Conservation (phyloP, 1,284 basidiomycete species). For the Boletus subluridellus region DNA sequence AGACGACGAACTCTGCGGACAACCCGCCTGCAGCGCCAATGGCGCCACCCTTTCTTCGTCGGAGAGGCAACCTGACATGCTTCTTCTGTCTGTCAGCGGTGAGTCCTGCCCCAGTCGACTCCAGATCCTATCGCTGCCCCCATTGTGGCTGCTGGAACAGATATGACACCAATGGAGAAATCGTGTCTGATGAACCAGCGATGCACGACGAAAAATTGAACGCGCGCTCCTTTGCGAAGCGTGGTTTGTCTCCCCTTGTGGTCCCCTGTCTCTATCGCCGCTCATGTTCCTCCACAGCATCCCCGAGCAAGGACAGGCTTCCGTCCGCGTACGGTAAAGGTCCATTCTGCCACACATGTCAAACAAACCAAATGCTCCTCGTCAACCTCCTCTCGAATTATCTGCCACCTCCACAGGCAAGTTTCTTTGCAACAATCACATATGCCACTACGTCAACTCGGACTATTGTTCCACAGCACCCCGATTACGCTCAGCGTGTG, state of each 20-base stretch:
- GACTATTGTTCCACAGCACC: constrained; percentile 47
- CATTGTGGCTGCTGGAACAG: constrained; percentile 72
- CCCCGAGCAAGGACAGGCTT: constrained; percentile 62
- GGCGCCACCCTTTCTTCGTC: constrained; percentile 36
- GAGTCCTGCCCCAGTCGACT: constrained; percentile 43
- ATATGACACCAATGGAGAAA: constrained; percentile 66
- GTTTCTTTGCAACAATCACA: constrained; percentile 19
- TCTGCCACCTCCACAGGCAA: constrained; percentile 64
- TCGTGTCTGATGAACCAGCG: constrained; percentile 80
- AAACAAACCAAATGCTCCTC: constrained; percentile 86
- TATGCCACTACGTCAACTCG: background rate
- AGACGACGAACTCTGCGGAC: background rate
- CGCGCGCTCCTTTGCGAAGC: constrained; percentile 62
- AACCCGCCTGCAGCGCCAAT: constrained; percentile 3
- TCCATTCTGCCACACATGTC: constrained; percentile 81
- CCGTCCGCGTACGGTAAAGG: constrained; percentile 55
- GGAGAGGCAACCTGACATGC: constrained; percentile 45
- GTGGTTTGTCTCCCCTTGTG: constrained; percentile 51
- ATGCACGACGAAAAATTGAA: constrained; percentile 81
- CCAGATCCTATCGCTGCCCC: constrained; percentile 59
- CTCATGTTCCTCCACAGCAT: constrained; percentile 42
- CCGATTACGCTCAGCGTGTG: constrained; percentile 61
- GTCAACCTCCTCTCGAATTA: constrained; percentile 86
- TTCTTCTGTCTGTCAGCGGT: constrained; percentile 63
- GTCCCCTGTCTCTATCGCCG: background rate